These are phyloP conservation scores for Rhododendron williamsianum DNA, from an alignment of 148 eudicot species.

Conservation along the genomic window DNA sequence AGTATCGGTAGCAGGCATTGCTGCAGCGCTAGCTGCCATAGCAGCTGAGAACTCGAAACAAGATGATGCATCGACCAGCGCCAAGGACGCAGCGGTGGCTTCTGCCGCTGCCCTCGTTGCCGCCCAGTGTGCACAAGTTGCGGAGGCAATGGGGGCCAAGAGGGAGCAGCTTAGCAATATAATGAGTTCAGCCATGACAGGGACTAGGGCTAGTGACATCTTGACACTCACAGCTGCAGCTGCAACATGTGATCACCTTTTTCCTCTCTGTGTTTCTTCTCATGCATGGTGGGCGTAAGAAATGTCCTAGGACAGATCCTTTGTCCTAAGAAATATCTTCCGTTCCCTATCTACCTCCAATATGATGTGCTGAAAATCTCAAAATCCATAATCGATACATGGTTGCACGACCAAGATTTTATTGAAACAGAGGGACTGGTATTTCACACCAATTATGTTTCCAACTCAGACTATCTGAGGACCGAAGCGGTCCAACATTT, in stretches of 20 bases:
- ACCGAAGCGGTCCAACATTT: neutral
- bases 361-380: neutral
- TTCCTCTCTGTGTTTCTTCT: neutral
- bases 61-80: constrained; percentile 22
- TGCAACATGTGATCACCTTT: constrained; percentile 55
- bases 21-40: constrained; percentile 87
- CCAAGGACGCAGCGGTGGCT: constrained; percentile 63
- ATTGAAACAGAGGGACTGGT: neutral
- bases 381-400: neutral
- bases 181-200: constrained; percentile 68
- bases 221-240: constrained; percentile 90
- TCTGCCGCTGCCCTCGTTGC: constrained; percentile 87
- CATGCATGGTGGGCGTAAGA: neutral
- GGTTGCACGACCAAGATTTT: neutral
- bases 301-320: neutral
- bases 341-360: neutral
- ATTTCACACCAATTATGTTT: neutral
- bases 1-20: constrained; percentile 85
- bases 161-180: constrained; percentile 56
- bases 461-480: neutral
- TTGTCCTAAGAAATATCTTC: neutral
- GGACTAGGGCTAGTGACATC: constrained; percentile 68
- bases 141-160: constrained; percentile 84
- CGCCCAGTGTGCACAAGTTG: constrained; percentile 83
- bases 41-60: constrained; percentile 59